These are phyloP conservation scores for Pseudozyma hubeiensis DNA, from an alignment of 1,284 basidiomycete species.

Conservation along the genomic window DNA sequence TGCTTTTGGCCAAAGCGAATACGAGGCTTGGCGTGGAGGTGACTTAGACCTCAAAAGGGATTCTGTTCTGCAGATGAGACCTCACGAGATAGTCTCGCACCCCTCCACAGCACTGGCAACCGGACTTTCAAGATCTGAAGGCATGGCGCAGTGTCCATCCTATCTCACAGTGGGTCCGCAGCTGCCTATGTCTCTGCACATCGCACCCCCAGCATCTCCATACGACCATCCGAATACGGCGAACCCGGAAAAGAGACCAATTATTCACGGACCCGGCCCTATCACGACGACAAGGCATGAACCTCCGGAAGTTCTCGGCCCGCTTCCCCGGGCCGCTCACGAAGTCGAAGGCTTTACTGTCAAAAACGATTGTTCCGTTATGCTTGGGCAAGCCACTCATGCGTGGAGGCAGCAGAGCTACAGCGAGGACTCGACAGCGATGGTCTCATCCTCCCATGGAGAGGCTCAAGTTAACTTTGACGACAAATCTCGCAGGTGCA, in stretches of 20 bases:
- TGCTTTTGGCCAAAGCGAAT: not conserved
- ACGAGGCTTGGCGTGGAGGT: not conserved
- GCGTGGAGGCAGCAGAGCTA: no score
- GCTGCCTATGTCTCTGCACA: not conserved
- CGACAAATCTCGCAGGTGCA: not conserved
- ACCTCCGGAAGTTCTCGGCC: not conserved
- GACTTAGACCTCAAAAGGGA: not conserved
- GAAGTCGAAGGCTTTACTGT: not conserved
- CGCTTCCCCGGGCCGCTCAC: not conserved
- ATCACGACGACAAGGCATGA: not conserved
- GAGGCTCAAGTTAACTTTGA: not conserved
- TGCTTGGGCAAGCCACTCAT: not conserved
- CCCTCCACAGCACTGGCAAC: no score
- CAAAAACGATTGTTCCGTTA: not conserved
- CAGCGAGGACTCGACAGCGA: no score
- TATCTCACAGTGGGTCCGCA: no score
- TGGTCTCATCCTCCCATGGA: not conserved
- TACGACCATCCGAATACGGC: not conserved
- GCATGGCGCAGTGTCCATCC: not conserved
- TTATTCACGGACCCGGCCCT: constrained; percentile 3
- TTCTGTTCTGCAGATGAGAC: not conserved
- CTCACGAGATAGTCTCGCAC: not conserved
- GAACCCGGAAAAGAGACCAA: not conserved
- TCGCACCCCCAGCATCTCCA: not conserved
- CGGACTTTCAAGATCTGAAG: no score